Evolutionary conservation across 2,329 filamentous ascomycete genomes (phyloP), one percentile per base, ranked within the genome.

Genomic region (Tolypocladium paradoxum): DNA sequence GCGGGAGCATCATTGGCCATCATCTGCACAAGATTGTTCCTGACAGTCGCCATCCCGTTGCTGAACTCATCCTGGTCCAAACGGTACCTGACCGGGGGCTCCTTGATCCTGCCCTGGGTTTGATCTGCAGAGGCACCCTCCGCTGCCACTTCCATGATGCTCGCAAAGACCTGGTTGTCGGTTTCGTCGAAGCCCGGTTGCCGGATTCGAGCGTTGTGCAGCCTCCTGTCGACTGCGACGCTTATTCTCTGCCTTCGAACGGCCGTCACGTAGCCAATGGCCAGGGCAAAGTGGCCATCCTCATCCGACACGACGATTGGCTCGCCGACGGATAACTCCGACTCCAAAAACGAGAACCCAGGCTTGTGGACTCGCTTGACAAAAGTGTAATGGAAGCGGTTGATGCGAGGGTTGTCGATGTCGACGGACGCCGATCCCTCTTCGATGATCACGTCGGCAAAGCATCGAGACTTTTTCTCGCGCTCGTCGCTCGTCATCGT

Each of bases 1-100:
- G 85, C 85, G 60, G 83, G 85, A 1, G 85, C 75, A 45, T 83
- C 82, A 59, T 90, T 83, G 40, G 88, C 82, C 91, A 99, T 97
- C 62, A 96, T 81, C 60, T 91, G 88, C 34, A 97, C 82, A 1
- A 99, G 78, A 61, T 97, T 99, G 70, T 96, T 96, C 51, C 93
- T 84, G 47, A 96, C 88, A 33, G 87, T 87, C 3, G 93, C 90
- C 89, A 99, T 95, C 54, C 93, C 93, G 62, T 95, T 97, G 70
- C 90, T 95, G 69, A 99, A 99, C 65, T 99, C 93, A 62, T 99
- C 93, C 66, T 96, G 96, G 70, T 99, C 93, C 4, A 99, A 75
- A 27, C 93, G 86, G 62, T 96, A 99, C 49, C 82, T 76, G 6
- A 87, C 72, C 4, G 80, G 80, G 4, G 77, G 68, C 53, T 76